Conservation (phyloP, 1,284 basidiomycete species). For the Cutaneotrichosporon mucoides region DNA sequence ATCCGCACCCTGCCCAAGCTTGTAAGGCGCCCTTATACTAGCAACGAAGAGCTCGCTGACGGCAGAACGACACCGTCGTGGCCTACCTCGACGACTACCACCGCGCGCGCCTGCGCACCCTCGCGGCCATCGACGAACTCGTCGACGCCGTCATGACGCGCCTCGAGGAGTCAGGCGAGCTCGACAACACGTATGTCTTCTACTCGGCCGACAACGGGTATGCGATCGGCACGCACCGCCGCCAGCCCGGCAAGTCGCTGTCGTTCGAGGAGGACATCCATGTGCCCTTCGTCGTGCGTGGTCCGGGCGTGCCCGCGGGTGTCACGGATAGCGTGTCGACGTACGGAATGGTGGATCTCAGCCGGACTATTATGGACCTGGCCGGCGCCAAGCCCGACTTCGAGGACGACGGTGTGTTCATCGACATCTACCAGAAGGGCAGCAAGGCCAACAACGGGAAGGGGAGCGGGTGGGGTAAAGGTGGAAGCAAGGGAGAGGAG, state of each 20-base stretch:
- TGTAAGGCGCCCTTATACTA: too few relatives aligned
- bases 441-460: too few relatives aligned
- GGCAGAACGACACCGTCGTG: slow-evolving; percentile 32
- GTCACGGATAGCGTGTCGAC: slow-evolving; percentile 19
- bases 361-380: slow-evolving; percentile 35
- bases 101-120: slow-evolving; percentile 27
- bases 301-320: slow-evolving; percentile 25
- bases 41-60: too few relatives aligned
- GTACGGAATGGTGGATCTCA: slow-evolving; percentile 36
- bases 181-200: slow-evolving; percentile 41
- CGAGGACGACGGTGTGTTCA: slow-evolving; percentile 37
- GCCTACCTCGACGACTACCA: slow-evolving; percentile 42
- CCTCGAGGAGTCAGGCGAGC: slow-evolving; percentile 26
- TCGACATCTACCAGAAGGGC: too few relatives aligned
- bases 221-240: slow-evolving; percentile 34
- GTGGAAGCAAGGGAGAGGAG: too few relatives aligned
- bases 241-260: slow-evolving; percentile 40
- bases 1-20: slow-evolving; percentile 28
- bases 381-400: slow-evolving; percentile 31
- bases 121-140: slow-evolving; percentile 40
- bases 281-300: slow-evolving; percentile 33
- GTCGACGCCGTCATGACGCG: slow-evolving; percentile 31
- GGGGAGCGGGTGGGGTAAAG: too few relatives aligned
- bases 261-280: slow-evolving; percentile 41
- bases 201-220: slow-evolving; percentile 40